Percentiles rank a stretch among this genome's conserved stretches.
phyloP scores from a whole-genome alignment of 495 filamentous ascomycete genomes.

The Penicillium malachiteum region DNA sequence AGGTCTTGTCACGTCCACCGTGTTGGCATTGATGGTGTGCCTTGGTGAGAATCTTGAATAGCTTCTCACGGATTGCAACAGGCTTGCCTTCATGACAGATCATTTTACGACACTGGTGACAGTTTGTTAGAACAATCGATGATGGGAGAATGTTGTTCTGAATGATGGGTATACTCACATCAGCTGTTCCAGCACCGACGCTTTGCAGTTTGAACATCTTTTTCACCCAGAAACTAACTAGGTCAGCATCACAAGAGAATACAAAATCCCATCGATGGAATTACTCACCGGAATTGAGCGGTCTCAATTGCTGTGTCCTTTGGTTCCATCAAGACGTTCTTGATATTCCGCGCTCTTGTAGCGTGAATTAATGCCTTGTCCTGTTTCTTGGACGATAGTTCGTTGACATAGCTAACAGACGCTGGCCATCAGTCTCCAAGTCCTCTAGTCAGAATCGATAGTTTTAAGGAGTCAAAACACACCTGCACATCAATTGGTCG shows the following conservation, averaged over 20 bases:
- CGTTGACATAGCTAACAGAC: slow-evolving; percentile 43
- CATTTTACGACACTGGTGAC: slow-evolving; percentile 39
- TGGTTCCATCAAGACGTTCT: slow-evolving; percentile 51
- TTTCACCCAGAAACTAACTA: slow-evolving; percentile 56
- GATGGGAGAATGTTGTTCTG: no score
- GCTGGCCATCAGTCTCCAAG: background rate
- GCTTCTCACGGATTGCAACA: slow-evolving; percentile 57
- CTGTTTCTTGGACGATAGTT: slow-evolving; percentile 57
- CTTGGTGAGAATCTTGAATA: slow-evolving; percentile 56
- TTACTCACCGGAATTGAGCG: slow-evolving; percentile 52
- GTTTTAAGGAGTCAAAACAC: slow-evolving; percentile 12
- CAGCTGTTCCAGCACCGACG: slow-evolving; percentile 34
- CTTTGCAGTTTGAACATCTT: slow-evolving; percentile 58
- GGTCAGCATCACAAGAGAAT: slow-evolving; percentile 11
- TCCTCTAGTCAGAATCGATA: background rate
- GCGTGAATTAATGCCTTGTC: slow-evolving; percentile 60
- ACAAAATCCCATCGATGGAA: background rate
- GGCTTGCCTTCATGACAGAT: slow-evolving; percentile 61
- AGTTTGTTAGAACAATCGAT: slow-evolving; percentile 9
- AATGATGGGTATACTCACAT: slow-evolving; percentile 25
- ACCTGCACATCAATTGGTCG: slow-evolving; percentile 55
- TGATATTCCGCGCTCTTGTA: slow-evolving; percentile 53
- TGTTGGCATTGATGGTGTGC: slow-evolving; percentile 59
- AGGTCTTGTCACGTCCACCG: slow-evolving; percentile 61
- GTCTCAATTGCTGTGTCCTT: slow-evolving; percentile 59